A percentile compares a stretch with the other conserved stretches of the same genome.
phyloP scores from a whole-genome alignment of 768 basidiomycete genomes.

The Boletus barrowsii region DNA sequence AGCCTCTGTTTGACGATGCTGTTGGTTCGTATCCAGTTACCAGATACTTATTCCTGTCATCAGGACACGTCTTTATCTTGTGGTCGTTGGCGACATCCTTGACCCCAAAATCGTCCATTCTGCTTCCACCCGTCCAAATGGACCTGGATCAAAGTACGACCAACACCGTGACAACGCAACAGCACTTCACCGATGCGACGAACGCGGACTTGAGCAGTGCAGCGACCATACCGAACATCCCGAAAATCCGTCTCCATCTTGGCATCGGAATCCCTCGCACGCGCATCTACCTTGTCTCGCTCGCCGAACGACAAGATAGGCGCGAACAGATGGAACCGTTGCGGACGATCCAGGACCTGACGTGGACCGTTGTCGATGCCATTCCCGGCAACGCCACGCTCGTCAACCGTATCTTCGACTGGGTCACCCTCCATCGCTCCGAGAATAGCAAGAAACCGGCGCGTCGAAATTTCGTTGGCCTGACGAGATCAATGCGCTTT shows the following conservation, averaged over 20 bases:
- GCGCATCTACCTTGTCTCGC: constrained; percentile 56
- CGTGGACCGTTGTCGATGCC: constrained; percentile 57
- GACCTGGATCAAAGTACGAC: constrained; percentile 10
- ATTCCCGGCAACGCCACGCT: constrained; percentile 37
- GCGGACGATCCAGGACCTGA: constrained; percentile 41
- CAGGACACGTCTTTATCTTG: constrained; percentile 17
- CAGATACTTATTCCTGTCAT: constrained; percentile 22
- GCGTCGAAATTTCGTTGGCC: constrained; percentile 38
- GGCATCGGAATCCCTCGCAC: constrained; percentile 38
- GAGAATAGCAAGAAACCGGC: not conserved
- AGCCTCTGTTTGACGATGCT: too few relatives aligned
- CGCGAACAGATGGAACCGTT: constrained; percentile 56
- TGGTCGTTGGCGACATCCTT: constrained; percentile 16
- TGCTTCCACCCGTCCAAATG: constrained; percentile 13
- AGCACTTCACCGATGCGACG: not conserved
- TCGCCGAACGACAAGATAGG: constrained; percentile 54
- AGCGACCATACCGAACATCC: not conserved
- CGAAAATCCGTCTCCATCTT: not conserved
- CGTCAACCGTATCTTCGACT: constrained; percentile 41
- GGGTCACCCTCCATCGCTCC: constrained; percentile 31
- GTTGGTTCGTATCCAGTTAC: too few relatives aligned
- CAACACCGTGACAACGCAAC: not conserved
- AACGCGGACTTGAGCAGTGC: not conserved
- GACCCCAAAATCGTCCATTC: constrained; percentile 7
- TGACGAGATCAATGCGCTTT: constrained; percentile 31